A percentile compares a stretch with the other conserved stretches of the same genome.
phyloP scores from a whole-genome alignment of 352 stramenopile genomes.

The Globisporangium acanthophoron region DNA sequence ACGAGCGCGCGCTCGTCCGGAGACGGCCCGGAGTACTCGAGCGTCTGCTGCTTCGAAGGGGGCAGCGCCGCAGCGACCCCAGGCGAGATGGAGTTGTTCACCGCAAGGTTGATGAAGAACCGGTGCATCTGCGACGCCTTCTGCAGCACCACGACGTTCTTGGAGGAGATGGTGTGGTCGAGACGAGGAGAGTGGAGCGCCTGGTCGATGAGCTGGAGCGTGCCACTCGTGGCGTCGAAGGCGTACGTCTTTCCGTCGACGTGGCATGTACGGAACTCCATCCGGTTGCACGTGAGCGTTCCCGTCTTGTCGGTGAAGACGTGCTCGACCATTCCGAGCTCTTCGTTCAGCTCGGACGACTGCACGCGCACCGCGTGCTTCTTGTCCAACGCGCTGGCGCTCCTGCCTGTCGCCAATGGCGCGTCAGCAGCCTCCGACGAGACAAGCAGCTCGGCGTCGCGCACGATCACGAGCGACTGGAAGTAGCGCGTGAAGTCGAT shows the following conservation, averaged over 20 bases:
- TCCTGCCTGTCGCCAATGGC: not conserved
- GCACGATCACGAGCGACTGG: conserved; percentile 65
- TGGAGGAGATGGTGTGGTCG: not conserved
- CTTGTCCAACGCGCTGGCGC: conserved; percentile 14
- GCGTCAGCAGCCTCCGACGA: not conserved
- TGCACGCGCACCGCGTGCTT: conserved; percentile 59
- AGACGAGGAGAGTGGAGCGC: not conserved
- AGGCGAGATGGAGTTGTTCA: conserved; percentile 56
- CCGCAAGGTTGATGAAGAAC: conserved; percentile 50
- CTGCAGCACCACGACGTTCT: conserved; percentile 2
- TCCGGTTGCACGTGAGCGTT: conserved; percentile 91
- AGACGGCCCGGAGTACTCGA: conserved; percentile 73
- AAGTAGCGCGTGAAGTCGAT: conserved; percentile 85
- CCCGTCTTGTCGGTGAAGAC: conserved; percentile 96
- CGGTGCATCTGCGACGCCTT: conserved; percentile 23
- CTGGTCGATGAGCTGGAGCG: conserved; percentile 21
- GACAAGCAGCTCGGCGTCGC: conserved; percentile 67
- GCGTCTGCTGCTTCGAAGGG: conserved; percentile 2
- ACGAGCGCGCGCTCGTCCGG: conserved; percentile 75
- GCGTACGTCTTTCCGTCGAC: conserved; percentile 72
- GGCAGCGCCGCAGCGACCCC: conserved; percentile 9
- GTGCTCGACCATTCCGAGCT: conserved; percentile 94
- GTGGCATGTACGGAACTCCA: conserved; percentile 92
- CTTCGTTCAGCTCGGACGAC: conserved; percentile 86
- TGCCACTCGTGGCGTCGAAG: conserved; percentile 24